Evolutionary conservation across 371 early-diverging fungal genomes (phyloP).

Genomic region (Mucor saturninus): DNA sequence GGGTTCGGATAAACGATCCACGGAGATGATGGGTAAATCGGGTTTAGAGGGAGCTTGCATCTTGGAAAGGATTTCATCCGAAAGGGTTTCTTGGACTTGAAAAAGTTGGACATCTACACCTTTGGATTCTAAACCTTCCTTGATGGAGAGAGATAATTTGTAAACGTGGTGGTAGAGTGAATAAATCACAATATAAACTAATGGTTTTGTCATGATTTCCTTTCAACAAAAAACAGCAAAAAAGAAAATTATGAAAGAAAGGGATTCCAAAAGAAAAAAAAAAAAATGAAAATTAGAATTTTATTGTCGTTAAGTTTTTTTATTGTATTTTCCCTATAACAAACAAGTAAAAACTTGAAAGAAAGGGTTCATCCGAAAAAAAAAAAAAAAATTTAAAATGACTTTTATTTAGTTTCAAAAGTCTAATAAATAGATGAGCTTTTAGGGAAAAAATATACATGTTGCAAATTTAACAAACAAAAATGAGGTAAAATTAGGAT

Average conservation of each 20-base stretch:
- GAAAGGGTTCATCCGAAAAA: no score
- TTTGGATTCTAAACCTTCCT: conserved; percentile 35
- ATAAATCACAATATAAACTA: conserved; percentile 67
- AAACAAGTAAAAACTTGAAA: no score
- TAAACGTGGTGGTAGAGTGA: conserved; percentile 79
- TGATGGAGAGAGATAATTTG: conserved; percentile 65
- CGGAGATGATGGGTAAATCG: conserved; percentile 65
- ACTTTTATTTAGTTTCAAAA: no score
- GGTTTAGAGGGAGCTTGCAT: conserved; percentile 72
- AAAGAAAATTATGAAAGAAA: neutral
- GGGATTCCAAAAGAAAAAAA: neutral
- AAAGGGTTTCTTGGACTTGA: conserved; percentile 62
- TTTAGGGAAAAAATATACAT: no score
- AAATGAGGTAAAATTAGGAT: neutral
- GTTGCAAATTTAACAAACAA: neutral
- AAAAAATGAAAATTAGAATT: neutral
- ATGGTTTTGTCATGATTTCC: conserved; percentile 5
- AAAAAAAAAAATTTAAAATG: neutral
- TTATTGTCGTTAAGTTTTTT: neutral
- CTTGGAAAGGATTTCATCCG: conserved; percentile 65
- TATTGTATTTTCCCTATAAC: no score
- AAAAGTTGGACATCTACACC: conserved; percentile 8
- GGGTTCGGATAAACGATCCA: conserved; percentile 60
- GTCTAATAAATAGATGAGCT: no score
- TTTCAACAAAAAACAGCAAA: neutral